Evolutionary conservation across 805 yeast genomes (phyloP), one percentile per base, ranked within the genome.

Genomic region (Starmerella potacharoeniae): DNA sequence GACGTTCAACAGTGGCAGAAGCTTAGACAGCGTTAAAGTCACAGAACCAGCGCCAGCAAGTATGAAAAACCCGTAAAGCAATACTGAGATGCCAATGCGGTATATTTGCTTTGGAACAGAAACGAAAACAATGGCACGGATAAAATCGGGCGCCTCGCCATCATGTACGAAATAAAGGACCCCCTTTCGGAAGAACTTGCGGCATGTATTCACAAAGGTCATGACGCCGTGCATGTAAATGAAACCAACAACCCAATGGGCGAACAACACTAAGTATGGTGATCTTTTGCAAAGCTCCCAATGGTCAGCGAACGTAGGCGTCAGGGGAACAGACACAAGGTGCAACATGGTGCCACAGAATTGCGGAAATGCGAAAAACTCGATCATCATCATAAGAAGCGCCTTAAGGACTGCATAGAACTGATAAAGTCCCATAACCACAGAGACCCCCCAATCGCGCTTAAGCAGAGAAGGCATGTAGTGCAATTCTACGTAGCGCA

Each of bases 81-180:
- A 29, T 28, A 59, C 61, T 65, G 90, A 90, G 17, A 86, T 86
- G 46, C 79, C 73, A 17, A 82, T 91, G 33, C 95, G 75, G 33
- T 84, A 80, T 28, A 90, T 58, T 66, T 93, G 97, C 47, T 83
- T 71, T 8, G 69, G 59, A 63, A 91, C 77, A 0, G 96, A 86
- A 60, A 85, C 81, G 55, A 85, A 83, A 52, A 93, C 69, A 0
- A 95, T 93, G 66, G 90, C 96, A 60, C 88, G 91, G 43, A 91
- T 77, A 47, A 88, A 82, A 62, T 86, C 84, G 41, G 95, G 96
- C 66, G 93, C 97, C 62, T 89, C 96, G 5, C 96, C 96, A 28
- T 95, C 88, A 62, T 96, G 78, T 57, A 93, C 85, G 71, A 93
- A 93, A 68, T 81, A 93, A 48, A 93, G 73, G 8, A 87, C 96